Evolutionary conservation across 2,329 filamentous ascomycete genomes (phyloP).

Genomic region (Colletotrichum sp.): DNA sequence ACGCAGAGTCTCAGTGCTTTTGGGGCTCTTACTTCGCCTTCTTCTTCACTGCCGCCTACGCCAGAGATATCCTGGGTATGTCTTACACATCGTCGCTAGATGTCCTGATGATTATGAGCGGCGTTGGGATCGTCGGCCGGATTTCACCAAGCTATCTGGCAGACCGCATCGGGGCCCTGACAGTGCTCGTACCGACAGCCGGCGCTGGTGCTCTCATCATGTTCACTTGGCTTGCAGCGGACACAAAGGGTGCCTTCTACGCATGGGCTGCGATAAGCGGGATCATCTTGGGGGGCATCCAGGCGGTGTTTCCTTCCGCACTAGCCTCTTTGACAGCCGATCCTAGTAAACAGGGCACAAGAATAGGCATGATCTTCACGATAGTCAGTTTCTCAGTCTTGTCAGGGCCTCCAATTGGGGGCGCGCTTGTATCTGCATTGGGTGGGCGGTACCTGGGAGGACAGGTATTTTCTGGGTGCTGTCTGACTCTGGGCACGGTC

Average conservation of each 20-base stretch:
- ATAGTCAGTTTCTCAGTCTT: constrained; percentile 45
- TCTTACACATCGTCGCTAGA: constrained; percentile 40
- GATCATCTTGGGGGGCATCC: constrained; percentile 29
- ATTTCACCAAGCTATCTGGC: constrained; percentile 52
- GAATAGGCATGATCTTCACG: constrained; percentile 49
- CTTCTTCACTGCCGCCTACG: constrained; percentile 61
- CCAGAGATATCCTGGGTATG: constrained; percentile 40
- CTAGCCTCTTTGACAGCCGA: constrained; percentile 44
- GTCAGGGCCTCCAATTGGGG: constrained; percentile 42
- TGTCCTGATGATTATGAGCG: constrained; percentile 57
- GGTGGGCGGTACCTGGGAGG: constrained; percentile 24
- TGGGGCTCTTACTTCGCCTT: constrained; percentile 61
- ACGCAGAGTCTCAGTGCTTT: constrained; percentile 41
- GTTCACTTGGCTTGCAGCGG: constrained; percentile 33
- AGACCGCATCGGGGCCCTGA: constrained; percentile 55
- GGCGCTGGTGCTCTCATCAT: constrained; percentile 25
- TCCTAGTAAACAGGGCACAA: constrained; percentile 43
- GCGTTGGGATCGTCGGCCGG: constrained; percentile 54
- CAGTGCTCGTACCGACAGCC: constrained; percentile 48
- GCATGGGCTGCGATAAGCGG: constrained; percentile 33
- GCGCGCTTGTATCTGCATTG: constrained; percentile 32
- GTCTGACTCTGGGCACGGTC: constrained; percentile 8
- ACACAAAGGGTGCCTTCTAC: constrained; percentile 26
- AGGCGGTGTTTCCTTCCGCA: constrained; percentile 37
- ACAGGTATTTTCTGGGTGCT: constrained; percentile 23